Evolutionary conservation across 352 stramenopile species (phyloP), one percentile per base, ranked within the genome.

Genomic region (Phytophthora foliorum): DNA sequence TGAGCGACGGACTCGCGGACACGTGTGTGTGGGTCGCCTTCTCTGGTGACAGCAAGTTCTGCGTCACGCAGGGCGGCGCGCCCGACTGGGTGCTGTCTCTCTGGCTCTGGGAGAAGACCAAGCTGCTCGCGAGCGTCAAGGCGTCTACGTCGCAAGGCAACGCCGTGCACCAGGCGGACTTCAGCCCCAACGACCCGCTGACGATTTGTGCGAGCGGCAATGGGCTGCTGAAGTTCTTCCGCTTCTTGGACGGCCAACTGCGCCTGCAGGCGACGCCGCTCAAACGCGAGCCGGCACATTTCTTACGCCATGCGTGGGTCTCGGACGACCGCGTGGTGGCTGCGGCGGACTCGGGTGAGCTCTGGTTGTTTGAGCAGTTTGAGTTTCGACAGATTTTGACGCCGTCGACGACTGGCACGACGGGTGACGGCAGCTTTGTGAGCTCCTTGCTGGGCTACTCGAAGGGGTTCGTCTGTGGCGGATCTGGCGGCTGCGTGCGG

Each of bases 41-140:
- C 74, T 98, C 92, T 0, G 78, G 77, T 0, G 96, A 99, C 65
- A 85, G 83, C 62, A 97, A 98, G 67, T 94, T 94, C 57, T 93
- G 91, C 52, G 55, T 99, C 22, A 94, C 92, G 0, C 93, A 98
- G 57, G 89, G 92, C 19, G 90, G 84, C 0, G 86, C 80, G 1
- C 96, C 96, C 0, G 95, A 98, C 59, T 99, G 93, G 91, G 78
- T 88, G 22, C 62, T 98, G 6, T 90, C 94, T 24, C 71, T 98
- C 25, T 98, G 95, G 93, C 61, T 94, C 8, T 97, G 92, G 82
- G 96, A 99, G 46, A 98, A 98, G 53, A 85, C 82, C 41, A 98
- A 98, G 69, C 64, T 96, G 21, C 54, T 97, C 16, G 77, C 84
- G 8, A 89, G 78, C 0, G 76, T 90, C 14, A 95, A 96, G 61